phyloP scores from a whole-genome alignment of 768 basidiomycete species.

The Termitomyces eurrhizus region DNA sequence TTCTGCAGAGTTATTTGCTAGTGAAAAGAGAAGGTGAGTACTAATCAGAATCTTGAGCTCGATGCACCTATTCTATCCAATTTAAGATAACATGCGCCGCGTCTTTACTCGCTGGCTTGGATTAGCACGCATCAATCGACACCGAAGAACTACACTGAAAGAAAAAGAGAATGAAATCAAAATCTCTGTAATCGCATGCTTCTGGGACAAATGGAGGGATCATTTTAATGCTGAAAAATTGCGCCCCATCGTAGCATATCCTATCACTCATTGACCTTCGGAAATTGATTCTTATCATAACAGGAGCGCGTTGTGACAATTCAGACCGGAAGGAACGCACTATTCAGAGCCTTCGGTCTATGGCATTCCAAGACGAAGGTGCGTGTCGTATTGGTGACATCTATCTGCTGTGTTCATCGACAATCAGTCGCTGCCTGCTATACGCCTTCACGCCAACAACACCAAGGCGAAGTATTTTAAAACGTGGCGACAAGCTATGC shows the following conservation, averaged over 20 bases:
- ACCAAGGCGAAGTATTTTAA: constrained; percentile 60
- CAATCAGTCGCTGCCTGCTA: constrained; percentile 69
- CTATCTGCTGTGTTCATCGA: neutral
- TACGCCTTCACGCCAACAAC: constrained; percentile 66
- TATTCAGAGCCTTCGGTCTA: constrained; percentile 64
- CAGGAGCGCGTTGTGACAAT: constrained; percentile 60
- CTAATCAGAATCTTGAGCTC: neutral
- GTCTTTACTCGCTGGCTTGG: constrained; percentile 70
- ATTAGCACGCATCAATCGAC: constrained; percentile 55
- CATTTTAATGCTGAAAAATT: constrained; percentile 62
- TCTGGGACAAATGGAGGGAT: constrained; percentile 82
- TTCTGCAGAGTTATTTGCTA: constrained; percentile 82
- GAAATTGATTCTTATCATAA: constrained; percentile 5
- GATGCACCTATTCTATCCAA: neutral
- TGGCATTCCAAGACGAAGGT: constrained; percentile 80
- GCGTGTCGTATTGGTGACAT: constrained; percentile 12
- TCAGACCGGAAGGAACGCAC: constrained; percentile 54
- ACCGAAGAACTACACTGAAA: constrained; percentile 55
- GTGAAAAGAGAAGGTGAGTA: constrained; percentile 72
- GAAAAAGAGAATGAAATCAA: constrained; percentile 63
- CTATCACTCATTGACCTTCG: neutral
- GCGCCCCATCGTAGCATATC: constrained; percentile 53
- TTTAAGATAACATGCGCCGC: constrained; percentile 59
- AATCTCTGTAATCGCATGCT: constrained; percentile 41
- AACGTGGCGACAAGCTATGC: constrained; percentile 67